Conservation (phyloP, 768 basidiomycete species). For the Trametes punicea region DNA sequence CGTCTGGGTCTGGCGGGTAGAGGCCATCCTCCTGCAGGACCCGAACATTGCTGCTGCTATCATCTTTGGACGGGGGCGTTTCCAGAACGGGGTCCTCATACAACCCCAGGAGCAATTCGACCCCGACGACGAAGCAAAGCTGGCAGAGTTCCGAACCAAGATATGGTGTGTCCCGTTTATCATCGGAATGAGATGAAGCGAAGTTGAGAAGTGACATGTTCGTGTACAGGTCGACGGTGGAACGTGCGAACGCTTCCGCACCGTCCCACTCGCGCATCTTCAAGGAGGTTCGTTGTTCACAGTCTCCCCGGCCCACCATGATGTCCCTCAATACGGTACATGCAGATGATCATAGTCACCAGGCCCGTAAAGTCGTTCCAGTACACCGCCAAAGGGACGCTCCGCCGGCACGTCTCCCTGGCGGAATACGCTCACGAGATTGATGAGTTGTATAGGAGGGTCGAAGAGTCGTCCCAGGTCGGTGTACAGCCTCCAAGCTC, state of each 20-base stretch:
- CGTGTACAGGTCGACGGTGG: not conserved
- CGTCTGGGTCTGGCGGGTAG: slow-evolving; percentile 26
- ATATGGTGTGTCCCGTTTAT: too few relatives aligned
- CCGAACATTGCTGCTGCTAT: slow-evolving; percentile 32
- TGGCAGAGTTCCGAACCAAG: slow-evolving; percentile 14
- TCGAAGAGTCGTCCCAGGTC: slow-evolving; percentile 34
- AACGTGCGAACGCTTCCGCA: not conserved
- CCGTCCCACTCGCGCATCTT: not conserved
- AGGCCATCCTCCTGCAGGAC: slow-evolving; percentile 35
- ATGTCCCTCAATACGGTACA: not conserved
- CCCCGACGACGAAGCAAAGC: slow-evolving; percentile 15
- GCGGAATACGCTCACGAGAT: slow-evolving; percentile 39
- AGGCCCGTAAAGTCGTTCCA: slow-evolving; percentile 28
- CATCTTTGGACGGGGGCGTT: slow-evolving; percentile 41
- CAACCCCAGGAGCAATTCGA: slow-evolving; percentile 36
- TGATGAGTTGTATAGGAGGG: slow-evolving; percentile 32
- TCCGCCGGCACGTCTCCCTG: slow-evolving; percentile 27
- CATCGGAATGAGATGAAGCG: too few relatives aligned
- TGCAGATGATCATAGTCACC: slow-evolving; percentile 33
- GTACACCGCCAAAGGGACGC: slow-evolving; percentile 32
- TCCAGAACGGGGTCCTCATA: slow-evolving; percentile 40
- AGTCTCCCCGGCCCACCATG: too few relatives aligned
- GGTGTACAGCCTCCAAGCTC: slow-evolving; percentile 27
- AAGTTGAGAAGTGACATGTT: not conserved
- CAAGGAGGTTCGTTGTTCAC: not conserved